Base-by-base conservation (phyloP, 1,284 basidiomycete species). In the Paramarasmius palmivorus region DNA sequence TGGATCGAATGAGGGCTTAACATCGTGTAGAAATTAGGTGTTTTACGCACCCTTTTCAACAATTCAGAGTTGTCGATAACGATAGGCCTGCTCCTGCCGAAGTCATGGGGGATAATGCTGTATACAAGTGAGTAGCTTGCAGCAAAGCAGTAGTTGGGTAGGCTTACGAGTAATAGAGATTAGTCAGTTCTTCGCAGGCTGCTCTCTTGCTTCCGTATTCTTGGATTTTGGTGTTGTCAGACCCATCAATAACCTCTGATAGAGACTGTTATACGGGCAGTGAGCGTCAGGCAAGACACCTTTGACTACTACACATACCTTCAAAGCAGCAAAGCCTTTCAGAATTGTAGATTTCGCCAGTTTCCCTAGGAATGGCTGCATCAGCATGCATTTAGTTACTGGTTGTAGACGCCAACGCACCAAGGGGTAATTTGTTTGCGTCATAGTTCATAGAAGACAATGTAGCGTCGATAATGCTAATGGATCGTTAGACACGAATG, bases 361-460 rank as follows among this genome's bases (percentile, higher is more conserved):
- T 69, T 82, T 84, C 42, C 82, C 81, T 83, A 49, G 39, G 54
- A 36, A 41, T 15, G 15, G 44, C 1, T 14, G 25, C 9, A 6
- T 29, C 32, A 17, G 35, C n/a, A 26, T 62, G 22, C 56, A 26
- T 26, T 17, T 19, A 35, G 29, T 9, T 17, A 14, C 46, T 10
- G 39, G 32, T 17, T 19, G 36, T 3, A 39, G 10, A 17, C 40
- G 23, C n/a, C n/a, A 57, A 57, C 51, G 56, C 68, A 73, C 81
- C 84, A 9, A 87, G 76, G 14, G 85, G 85, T 20, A 87, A 72
- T 62, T 88, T 88, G 59, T 82, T 82, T 3, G 82, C 83, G 61
- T 88, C 84, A 60, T 88, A 88, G 61, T 86, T 85, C 82, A 88
- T 83, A 2, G 80, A 78, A n/a, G 79, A 79, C 60, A 88, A 65